These are phyloP conservation scores for Lipomyces sp. DNA, from an alignment of 805 yeast species.

Conservation along the genomic window DNA sequence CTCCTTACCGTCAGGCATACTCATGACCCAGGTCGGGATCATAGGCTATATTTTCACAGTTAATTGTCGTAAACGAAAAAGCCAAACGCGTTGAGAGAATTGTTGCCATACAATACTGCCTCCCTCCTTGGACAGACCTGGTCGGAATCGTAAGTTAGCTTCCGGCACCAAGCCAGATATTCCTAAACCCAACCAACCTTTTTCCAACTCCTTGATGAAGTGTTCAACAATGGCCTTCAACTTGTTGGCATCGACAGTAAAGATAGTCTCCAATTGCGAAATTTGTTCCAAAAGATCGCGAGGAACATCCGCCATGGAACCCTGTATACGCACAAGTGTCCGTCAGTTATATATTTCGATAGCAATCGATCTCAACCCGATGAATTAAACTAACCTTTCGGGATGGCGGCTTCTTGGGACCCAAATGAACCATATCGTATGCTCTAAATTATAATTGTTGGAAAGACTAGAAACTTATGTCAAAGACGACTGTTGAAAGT, in stretches of 20 bases:
- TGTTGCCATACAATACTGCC: slow-evolving; percentile 41
- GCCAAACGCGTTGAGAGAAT: neutral
- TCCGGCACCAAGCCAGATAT: neutral
- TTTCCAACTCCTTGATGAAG: slow-evolving; percentile 77
- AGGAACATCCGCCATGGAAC: slow-evolving; percentile 70
- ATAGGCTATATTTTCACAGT: slow-evolving; percentile 58
- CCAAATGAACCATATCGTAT: slow-evolving; percentile 73
- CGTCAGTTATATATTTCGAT: too few species aligned
- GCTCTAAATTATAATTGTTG: neutral
- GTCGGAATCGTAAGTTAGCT: too few species aligned
- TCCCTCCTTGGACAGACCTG: slow-evolving; percentile 40
- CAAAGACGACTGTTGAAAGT: too few species aligned
- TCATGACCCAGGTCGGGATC: slow-evolving; percentile 97
- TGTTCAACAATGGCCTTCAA: slow-evolving; percentile 72
- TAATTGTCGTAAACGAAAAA: neutral
- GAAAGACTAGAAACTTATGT: neutral
- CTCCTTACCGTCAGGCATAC: slow-evolving; percentile 90
- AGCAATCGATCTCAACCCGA: too few species aligned
- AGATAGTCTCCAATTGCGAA: slow-evolving; percentile 59
- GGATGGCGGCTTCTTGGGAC: slow-evolving; percentile 81
- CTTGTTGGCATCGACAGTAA: slow-evolving; percentile 64
- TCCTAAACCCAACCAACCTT: slow-evolving; percentile 61
- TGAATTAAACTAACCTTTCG: slow-evolving; percentile 56
- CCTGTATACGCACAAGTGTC: slow-evolving; percentile 43
- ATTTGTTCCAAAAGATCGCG: slow-evolving; percentile 63